Evolutionary conservation across 1,139 yeast species (phyloP).

Genomic region (Yamadazyma trypodendri): DNA sequence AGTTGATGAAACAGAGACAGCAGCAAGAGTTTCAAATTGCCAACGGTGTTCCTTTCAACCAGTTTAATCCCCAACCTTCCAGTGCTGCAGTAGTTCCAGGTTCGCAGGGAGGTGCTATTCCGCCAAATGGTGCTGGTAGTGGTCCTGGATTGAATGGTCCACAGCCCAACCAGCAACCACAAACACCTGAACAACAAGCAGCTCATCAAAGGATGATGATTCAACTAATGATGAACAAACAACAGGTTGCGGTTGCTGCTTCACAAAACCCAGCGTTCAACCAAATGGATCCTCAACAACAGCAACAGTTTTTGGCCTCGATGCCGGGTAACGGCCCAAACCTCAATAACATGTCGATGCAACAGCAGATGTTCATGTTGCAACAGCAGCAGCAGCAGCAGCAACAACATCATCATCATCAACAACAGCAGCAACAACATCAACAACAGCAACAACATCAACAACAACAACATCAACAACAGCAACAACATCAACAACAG

Average conservation of each 20-base stretch:
- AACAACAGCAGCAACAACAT: conserved; percentile 24
- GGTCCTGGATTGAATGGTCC: conserved; percentile 1
- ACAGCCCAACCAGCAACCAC: conserved; percentile 17
- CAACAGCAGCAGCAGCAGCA: conserved; percentile 26
- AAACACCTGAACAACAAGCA: conserved; percentile 20
- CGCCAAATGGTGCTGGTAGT: conserved; percentile 7
- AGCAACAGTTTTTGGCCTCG: conserved; percentile 18
- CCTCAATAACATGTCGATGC: conserved; percentile 1
- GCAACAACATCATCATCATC: conserved; percentile 19
- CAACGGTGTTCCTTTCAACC: not conserved
- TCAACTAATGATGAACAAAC: conserved; percentile 26
- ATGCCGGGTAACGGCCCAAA: conserved; percentile 16
- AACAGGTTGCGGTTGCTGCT: conserved; percentile 13
- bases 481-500: conserved; percentile 20
- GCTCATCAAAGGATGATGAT: conserved; percentile 26
- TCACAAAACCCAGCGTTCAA: conserved; percentile 19
- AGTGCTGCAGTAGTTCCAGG: conserved; percentile 5
- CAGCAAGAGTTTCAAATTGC: conserved; percentile 40
- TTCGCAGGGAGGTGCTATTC: conserved; percentile 4
- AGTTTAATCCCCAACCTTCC: conserved; percentile 11
- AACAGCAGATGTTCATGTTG: conserved; percentile 6
- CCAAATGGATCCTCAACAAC: conserved; percentile 26
- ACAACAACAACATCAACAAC: conserved; percentile 27
- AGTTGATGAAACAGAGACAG: conserved; percentile 62
- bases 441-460: conserved; percentile 14